phyloP scores from a whole-genome alignment of 495 filamentous ascomycete species.

The Penicillium tannophilum region DNA sequence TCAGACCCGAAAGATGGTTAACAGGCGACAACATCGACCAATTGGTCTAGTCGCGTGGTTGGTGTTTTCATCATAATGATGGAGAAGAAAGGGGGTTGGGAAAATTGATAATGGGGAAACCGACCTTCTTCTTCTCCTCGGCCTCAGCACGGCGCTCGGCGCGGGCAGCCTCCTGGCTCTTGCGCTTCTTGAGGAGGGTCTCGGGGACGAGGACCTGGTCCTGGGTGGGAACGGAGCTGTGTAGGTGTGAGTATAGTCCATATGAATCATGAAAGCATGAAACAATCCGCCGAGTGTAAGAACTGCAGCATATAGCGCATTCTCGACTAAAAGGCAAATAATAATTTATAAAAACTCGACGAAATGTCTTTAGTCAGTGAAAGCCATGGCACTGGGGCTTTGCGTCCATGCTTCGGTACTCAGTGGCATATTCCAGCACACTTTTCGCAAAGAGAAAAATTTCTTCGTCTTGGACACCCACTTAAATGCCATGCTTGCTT shows the following conservation, averaged over 20 bases:
- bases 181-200: constrained; percentile 99
- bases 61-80: constrained; percentile 73
- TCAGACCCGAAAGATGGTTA: constrained; percentile 99
- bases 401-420: constrained; percentile 22
- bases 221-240: constrained; percentile 81
- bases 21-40: constrained; percentile 94
- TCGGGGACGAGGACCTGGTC: constrained; percentile 95
- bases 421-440: constrained; percentile 38
- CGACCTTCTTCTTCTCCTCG: constrained; percentile 86
- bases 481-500: constrained; percentile 26
- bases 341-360: constrained; percentile 65
- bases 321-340: constrained; percentile 69
- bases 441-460: constrained; percentile 22
- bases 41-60: constrained; percentile 83
- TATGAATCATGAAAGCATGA: constrained; percentile 57
- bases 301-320: constrained; percentile 89
- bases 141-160: constrained; percentile 79
- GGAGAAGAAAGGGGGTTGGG: background rate
- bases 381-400: constrained; percentile 30
- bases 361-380: constrained; percentile 78
- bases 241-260: constrained; percentile 68
- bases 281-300: constrained; percentile 80
- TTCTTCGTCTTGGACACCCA: constrained; percentile 12
- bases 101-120: constrained; percentile 35
- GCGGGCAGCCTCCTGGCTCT: constrained; percentile 97